Evolutionary conservation across 2,329 filamentous ascomycete species (phyloP).

Genomic region (Lasiodiplodia theobromae): DNA sequence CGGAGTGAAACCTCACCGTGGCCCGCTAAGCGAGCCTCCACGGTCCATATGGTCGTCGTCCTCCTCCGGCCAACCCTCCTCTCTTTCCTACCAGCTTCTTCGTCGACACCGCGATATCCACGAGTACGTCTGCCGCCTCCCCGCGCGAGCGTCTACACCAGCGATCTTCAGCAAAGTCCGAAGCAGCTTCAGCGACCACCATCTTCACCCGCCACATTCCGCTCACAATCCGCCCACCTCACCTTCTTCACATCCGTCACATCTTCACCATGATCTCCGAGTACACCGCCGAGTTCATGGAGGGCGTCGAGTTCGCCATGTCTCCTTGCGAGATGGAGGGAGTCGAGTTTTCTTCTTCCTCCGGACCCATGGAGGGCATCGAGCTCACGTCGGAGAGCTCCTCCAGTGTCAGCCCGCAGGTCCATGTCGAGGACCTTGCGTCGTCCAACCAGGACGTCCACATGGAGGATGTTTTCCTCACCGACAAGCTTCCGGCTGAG

Average conservation of each 20-base stretch:
- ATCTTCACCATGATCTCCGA: neutral
- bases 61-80: neutral
- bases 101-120: neutral
- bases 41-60: neutral
- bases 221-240: neutral
- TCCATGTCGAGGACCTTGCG: too few relatives aligned
- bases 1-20: too few relatives aligned
- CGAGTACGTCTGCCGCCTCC: neutral
- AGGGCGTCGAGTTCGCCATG: neutral
- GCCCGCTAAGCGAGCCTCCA: neutral
- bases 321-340: neutral
- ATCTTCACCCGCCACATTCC: neutral
- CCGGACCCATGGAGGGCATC: too few relatives aligned
- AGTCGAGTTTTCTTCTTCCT: neutral
- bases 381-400: too few relatives aligned
- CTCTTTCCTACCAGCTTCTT: neutral
- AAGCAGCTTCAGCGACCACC: neutral
- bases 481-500: too few relatives aligned
- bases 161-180: neutral
- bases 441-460: too few relatives aligned
- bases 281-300: neutral
- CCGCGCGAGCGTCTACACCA: neutral
- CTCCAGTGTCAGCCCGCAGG: too few relatives aligned
- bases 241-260: neutral
- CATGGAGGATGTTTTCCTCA: too few relatives aligned